Evolutionary conservation across 1,139 yeast genomes (phyloP).

Genomic region (Debaryomyces udenii): DNA sequence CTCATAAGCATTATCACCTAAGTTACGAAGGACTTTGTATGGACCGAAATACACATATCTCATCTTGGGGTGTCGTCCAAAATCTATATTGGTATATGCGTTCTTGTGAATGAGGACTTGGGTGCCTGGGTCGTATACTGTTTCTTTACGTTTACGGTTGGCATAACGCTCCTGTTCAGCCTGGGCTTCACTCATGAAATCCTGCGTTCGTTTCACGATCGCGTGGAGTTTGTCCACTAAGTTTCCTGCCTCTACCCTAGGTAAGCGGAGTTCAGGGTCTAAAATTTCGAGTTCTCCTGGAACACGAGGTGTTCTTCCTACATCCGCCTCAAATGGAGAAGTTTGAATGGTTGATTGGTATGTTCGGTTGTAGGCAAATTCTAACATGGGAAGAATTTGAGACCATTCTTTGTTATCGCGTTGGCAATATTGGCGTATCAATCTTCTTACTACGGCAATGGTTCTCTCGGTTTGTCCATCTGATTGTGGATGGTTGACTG

Average conservation of each 20-base stretch:
- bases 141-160: background rate
- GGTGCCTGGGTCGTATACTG: slow-evolving; percentile 4
- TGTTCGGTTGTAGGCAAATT: background rate
- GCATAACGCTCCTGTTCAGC: slow-evolving; percentile 2
- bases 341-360: slow-evolving; percentile 1
- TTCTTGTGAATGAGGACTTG: slow-evolving; percentile 5
- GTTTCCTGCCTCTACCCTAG: too few relatives aligned
- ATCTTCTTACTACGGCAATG: background rate
- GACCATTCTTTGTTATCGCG: background rate
- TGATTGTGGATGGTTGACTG: background rate
- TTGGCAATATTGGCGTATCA: background rate
- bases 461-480: background rate
- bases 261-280: too few relatives aligned
- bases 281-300: too few relatives aligned
- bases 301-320: slow-evolving; percentile 1
- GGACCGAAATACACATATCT: too few relatives aligned
- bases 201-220: slow-evolving; percentile 1
- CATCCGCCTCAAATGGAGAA: slow-evolving; percentile 3
- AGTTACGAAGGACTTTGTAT: too few relatives aligned
- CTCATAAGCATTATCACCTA: too few relatives aligned
- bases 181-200: slow-evolving; percentile 6
- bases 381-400: background rate
- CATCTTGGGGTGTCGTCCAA: too few relatives aligned
- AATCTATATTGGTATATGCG: too few relatives aligned
- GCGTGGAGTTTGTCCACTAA: background rate